phyloP scores from a whole-genome alignment of 805 yeast species.

The Saccharomycopsis amapae region DNA sequence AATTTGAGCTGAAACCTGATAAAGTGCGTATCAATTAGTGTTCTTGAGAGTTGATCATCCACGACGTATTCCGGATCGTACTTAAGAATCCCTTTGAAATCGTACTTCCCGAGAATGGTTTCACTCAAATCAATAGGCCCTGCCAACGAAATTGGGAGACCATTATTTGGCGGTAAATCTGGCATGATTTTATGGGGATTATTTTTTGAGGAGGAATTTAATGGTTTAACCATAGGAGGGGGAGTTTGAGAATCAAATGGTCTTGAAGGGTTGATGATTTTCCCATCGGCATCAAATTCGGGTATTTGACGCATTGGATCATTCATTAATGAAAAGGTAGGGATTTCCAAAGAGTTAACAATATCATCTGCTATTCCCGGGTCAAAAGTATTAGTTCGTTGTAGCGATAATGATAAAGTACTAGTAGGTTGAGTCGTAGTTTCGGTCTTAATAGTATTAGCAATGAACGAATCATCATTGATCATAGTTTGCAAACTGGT shows the following conservation, averaged over 20 bases:
- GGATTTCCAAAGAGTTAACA: slow-evolving; percentile 14
- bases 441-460: not conserved
- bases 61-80: slow-evolving; percentile 47
- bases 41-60: slow-evolving; percentile 42
- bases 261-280: not conserved
- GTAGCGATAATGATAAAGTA: slow-evolving; percentile 1
- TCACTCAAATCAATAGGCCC: slow-evolving; percentile 35
- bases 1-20: slow-evolving; percentile 49
- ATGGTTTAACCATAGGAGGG: no score
- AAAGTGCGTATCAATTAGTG: slow-evolving; percentile 48
- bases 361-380: slow-evolving; percentile 4
- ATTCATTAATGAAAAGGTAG: slow-evolving; percentile 21
- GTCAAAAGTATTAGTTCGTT: slow-evolving; percentile 18
- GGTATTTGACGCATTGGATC: slow-evolving; percentile 22
- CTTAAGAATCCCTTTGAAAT: slow-evolving; percentile 38
- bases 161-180: not conserved
- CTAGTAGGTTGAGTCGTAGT: not conserved
- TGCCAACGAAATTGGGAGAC: slow-evolving; percentile 7
- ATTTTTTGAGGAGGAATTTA: no score
- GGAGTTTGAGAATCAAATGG: no score
- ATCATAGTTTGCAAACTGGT: not conserved
- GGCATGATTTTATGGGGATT: no score
- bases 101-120: slow-evolving; percentile 40
- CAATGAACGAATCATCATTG: not conserved
- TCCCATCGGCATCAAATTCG: slow-evolving; percentile 6